Base-by-base conservation (phyloP, 345 rosid species). In the Hevea brasiliensis region DNA sequence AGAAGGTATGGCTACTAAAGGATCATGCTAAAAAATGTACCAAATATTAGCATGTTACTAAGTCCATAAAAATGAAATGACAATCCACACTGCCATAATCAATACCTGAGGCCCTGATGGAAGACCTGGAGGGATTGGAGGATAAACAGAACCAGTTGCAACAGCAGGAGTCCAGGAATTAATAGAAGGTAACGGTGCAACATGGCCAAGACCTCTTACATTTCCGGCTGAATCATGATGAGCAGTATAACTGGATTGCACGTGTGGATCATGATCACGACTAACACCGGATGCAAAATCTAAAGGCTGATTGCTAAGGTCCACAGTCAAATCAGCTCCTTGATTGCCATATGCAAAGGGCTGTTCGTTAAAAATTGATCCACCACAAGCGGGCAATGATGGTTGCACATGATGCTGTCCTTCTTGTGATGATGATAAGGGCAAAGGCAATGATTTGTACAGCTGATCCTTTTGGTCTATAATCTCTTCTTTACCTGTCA, bases 261-360 rank as follows among this genome's bases (percentile, higher is more conserved):
- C 57, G 32, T 79, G 85, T 65, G 80, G 73, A 67, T 83, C 85
- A 71, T 77, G 85, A 55, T 85, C 87, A 71, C 76, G 79, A 69
- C 57, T 84, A 79, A 86, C 87, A 80, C 89, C 73, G 67, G 89
- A 74, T 32, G 87, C 74, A 87, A 92, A 91, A 62, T 89, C 85
- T 84, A 87, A 79, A 76, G 94, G 95, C 74, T 83, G 92, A 69
- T 90, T 87, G 65, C 87, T 81, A 79, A 75, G 92, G 80, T 80
- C 87, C 37, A 66, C 67, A 35, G 81, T 60, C 56, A 85, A 82
- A 82, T 84, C 88, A 63, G 81, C 73, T 26, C 84, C 71, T 62
- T 84, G 98, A 84, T 82, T 87, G 61, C 91, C 87, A 81, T 83
- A 90, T 56, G 84, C 76, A 74, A 87, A 82, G 27, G 85, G 81